Base-by-base conservation (phyloP, 2,329 filamentous ascomycete species). In the Nemania sp. region DNA sequence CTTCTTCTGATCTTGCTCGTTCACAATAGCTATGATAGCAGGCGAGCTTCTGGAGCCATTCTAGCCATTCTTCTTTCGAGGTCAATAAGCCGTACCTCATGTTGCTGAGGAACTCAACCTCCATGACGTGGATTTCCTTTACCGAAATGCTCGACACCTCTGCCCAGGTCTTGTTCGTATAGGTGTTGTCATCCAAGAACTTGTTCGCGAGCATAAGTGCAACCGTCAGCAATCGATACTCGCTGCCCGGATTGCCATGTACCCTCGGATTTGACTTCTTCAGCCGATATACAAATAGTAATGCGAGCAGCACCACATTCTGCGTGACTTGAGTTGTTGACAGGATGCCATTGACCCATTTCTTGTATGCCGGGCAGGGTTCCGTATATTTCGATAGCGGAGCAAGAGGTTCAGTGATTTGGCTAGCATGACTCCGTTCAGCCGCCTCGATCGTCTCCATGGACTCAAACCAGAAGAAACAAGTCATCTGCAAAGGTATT, bases 111-210 rank as follows among this genome's bases (percentile, higher is more conserved):
- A 99, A 99, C 71, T 99, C 94, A n/a, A 99, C 94, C 71, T 99
- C 94, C 94, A 99, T 99, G 39, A 97, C 89, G 70, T 99, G 94
- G 46, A 99, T 96, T 72, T 99, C 94, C 56, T 88, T 86, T 11
- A 97, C 93, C 1, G 90, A 86, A 57, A 99, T 96, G 39, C 90
- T 89, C 1, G 94, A 97, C 9, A 99, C 94, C 66, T 99, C 94
- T 2, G 93, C 94, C 94, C 94, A 99, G 0, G 94, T 99, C 78
- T 97, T 97, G 77, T 99, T 99, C 31, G 94, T 97, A 73, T 99
- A 99, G 0, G 94, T 97, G 71, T 97, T 99, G 72, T 99, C 94
- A 69, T 99, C 94, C 65, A 99, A 77, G 70, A 97, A 99, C 77
- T 99, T 99, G 73, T 99, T 99, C 57, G 92, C 93, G 55, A 99